Evolutionary conservation across 176 grass and related monocot genomes (phyloP).

Genomic region (Lolium rigidum): DNA sequence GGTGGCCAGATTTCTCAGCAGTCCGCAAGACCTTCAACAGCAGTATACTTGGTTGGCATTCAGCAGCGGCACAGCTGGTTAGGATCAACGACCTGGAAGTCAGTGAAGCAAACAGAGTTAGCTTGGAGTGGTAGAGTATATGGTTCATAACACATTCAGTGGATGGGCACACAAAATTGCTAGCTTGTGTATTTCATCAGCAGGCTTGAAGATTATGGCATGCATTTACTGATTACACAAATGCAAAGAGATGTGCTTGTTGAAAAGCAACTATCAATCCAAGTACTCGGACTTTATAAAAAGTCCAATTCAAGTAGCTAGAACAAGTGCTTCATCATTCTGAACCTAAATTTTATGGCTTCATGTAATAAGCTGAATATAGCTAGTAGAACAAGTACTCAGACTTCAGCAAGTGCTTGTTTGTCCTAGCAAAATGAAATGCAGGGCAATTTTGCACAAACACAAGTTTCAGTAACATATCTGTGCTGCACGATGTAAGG

Average conservation of each 20-base stretch:
- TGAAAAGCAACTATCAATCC: background rate
- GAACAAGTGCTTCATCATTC: background rate
- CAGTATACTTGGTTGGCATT: background rate
- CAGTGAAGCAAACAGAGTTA: background rate
- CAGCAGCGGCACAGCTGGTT: background rate
- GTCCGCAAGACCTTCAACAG: background rate
- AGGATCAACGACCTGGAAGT: conserved; percentile 4
- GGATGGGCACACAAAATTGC: background rate
- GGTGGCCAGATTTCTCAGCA: background rate
- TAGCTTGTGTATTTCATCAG: background rate
- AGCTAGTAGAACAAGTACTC: background rate
- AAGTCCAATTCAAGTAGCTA: background rate
- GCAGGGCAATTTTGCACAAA: background rate
- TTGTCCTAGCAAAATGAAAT: conserved; percentile 3
- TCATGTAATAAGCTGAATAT: background rate
- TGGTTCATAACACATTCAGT: background rate
- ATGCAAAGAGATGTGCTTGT: background rate
- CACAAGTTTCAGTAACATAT: background rate
- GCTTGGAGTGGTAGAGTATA: background rate
- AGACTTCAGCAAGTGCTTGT: background rate
- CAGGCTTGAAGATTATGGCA: background rate
- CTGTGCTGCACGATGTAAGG: background rate
- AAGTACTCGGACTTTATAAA: too few species aligned
- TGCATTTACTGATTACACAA: background rate
- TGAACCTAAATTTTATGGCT: background rate